These are phyloP conservation scores for Fusarium redolens DNA, from an alignment of 2,329 filamentous ascomycete genomes.

Conservation along the genomic window DNA sequence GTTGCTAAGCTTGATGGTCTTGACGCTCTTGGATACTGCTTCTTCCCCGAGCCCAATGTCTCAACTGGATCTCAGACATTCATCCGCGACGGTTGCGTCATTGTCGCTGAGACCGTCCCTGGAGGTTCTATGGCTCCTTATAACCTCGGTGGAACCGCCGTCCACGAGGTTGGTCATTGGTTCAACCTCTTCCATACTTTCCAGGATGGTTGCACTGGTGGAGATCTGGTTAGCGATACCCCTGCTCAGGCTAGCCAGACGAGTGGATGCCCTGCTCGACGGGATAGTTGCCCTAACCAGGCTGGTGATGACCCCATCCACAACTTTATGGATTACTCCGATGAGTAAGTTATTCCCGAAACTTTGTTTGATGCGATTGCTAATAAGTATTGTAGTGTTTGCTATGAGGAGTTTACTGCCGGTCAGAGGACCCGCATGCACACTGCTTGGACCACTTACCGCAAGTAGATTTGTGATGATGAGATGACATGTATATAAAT, in stretches of 20 bases:
- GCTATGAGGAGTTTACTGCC: conserved; percentile 41
- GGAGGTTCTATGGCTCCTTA: conserved; percentile 51
- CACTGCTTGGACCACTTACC: conserved; percentile 37
- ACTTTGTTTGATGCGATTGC: rapidly evolving
- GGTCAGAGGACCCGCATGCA: conserved; percentile 39
- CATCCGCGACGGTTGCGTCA: conserved; percentile 54
- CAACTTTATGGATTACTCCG: conserved; percentile 55
- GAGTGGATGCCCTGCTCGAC: conserved; percentile 50
- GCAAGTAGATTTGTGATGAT: conserved; percentile 2
- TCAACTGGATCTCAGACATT: conserved; percentile 39
- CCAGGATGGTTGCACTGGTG: conserved; percentile 50
- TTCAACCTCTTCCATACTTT: conserved; percentile 57
- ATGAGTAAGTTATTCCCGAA: conserved; percentile 49
- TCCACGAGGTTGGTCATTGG: conserved; percentile 57
- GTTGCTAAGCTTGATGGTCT: conserved; percentile 26
- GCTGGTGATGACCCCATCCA: conserved; percentile 50
- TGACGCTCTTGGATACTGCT: conserved; percentile 55
- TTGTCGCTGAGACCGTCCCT: conserved; percentile 52
- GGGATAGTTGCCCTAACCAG: conserved; percentile 49
- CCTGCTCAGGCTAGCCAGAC: conserved; percentile 50
- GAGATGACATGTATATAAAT: not conserved
- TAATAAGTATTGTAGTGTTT: conserved; percentile 11
- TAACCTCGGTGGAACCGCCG: conserved; percentile 45
- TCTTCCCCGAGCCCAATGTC: conserved; percentile 52
- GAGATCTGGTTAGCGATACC: conserved; percentile 56